These are phyloP conservation scores for Chrysopogon serrulatus DNA, from an alignment of 176 grass and related monocot species.

Conservation along the genomic window DNA sequence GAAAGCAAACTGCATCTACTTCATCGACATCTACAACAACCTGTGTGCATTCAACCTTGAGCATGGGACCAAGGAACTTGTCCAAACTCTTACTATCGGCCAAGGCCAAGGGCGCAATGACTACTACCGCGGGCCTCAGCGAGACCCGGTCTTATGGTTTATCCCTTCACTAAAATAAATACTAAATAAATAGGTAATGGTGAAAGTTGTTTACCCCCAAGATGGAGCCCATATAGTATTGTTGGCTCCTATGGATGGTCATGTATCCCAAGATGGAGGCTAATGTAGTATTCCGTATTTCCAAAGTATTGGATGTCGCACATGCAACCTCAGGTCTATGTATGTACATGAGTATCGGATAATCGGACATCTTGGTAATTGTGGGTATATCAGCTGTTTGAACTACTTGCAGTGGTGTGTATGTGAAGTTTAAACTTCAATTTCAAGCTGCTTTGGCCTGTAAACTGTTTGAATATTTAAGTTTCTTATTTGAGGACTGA, in stretches of 20 bases:
- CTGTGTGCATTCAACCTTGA: constrained; percentile 40
- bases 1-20: constrained; percentile 51
- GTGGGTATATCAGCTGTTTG: background rate
- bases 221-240: background rate
- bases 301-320: background rate
- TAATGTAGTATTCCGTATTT: background rate
- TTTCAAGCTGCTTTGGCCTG: background rate
- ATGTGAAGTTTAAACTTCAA: background rate
- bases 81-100: background rate
- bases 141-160: constrained; percentile 21
- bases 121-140: background rate
- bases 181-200: background rate
- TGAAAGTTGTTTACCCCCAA: background rate
- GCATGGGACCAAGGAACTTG: constrained; percentile 40
- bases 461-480: background rate
- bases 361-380: background rate
- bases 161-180: constrained; percentile 37
- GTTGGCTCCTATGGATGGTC: background rate
- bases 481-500: background rate
- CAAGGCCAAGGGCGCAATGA: background rate
- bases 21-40: constrained; percentile 32
- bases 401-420: background rate
- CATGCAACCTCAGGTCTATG: background rate
- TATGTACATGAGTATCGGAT: background rate
- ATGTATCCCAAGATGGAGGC: background rate